Evolutionary conservation across 192 early-diverging fungal species (phyloP), one percentile per base, ranked within the genome.

Genomic region (Chytriomyces sp.): DNA sequence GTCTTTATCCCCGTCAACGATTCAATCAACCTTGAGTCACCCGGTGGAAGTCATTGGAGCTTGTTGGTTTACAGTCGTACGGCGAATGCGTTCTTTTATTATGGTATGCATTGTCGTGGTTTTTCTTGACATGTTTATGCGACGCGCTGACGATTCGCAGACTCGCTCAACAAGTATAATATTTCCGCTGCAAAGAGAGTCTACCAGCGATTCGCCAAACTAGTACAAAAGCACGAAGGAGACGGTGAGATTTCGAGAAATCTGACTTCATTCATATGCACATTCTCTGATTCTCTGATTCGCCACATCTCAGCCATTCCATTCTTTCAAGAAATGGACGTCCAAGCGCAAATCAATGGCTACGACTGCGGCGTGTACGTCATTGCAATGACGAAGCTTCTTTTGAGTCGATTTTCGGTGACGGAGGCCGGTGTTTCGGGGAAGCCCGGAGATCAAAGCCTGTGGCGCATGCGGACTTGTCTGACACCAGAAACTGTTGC

Each of bases 291-390:
- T n/a, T n/a, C n/a, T 2, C 1, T 13, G 2, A n/a, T n/a, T 50
- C 8, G 4, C 35, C 35, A 47, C 4, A 0, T 49, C 9, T 67
- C 45, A 50, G 43, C 46, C 5, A 45, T 4, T 5, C 69, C 77
- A 9, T 23, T 47, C 43, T 72, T 79, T 44, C 45, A 28, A 23
- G 57, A 76, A 59, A 69, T 79, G 57, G 74, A 74, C 24, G 76
- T 63, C 6, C 78, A 45, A 20, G 20, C 23, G 5, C 78, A 79
- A 57, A 61, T 67, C 53, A 79, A 79, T 47, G 72, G 77, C 7
- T 79, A 76, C 65, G 78, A 79, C 35, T 79, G 78, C 65, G 78
- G 78, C 35, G 44, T 76, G 18, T 79, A 67, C 44, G 72, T 76
- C 43, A 76, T 79, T 18, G 23, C 57, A 18, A 68, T 79, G 44